Percentiles rank a stretch among this genome's conserved stretches.
Evolutionary conservation across 345 rosid species (phyloP).

Genomic region (Gynandropsis gynandra): DNA sequence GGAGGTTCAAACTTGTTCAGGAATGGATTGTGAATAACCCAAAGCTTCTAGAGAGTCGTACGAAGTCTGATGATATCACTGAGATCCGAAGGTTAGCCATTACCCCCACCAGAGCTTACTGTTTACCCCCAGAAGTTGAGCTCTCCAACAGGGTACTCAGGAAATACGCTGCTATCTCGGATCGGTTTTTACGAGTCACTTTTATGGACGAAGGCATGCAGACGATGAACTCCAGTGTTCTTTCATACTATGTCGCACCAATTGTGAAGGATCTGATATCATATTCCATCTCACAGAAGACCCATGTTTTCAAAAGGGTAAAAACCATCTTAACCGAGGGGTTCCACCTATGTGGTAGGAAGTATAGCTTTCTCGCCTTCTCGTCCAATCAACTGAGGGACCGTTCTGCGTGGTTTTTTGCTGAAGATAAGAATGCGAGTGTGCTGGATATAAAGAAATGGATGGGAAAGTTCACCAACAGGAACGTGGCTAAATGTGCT

Average conservation of each 20-base stretch:
- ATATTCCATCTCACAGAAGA: constrained; percentile 50
- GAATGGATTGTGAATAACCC: constrained; percentile 62
- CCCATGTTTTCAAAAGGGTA: constrained; percentile 62
- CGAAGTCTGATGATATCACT: constrained; percentile 40
- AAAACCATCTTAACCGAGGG: constrained; percentile 54
- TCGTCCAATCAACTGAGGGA: constrained; percentile 91
- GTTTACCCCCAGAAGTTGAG: constrained; percentile 89
- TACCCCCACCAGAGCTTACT: constrained; percentile 78
- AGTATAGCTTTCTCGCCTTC: constrained; percentile 78
- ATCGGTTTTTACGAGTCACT: constrained; percentile 73
- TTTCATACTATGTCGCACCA: constrained; percentile 53
- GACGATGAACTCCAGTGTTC: constrained; percentile 53
- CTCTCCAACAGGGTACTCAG: constrained; percentile 84
- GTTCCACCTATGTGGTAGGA: constrained; percentile 71
- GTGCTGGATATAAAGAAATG: constrained; percentile 43
- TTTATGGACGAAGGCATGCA: constrained; percentile 91
- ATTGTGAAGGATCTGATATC: constrained; percentile 55
- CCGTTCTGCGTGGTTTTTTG: constrained; percentile 87
- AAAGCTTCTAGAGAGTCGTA: constrained; percentile 36
- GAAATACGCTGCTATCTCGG: constrained; percentile 55
- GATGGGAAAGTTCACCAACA: constrained; percentile 75
- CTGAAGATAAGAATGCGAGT: constrained; percentile 49
- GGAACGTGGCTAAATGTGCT: constrained; percentile 77
- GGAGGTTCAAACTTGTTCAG: constrained; percentile 50
- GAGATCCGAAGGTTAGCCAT: constrained; percentile 69